Conservation (phyloP, 305 asterid species). For the Plantago rigida region DNA sequence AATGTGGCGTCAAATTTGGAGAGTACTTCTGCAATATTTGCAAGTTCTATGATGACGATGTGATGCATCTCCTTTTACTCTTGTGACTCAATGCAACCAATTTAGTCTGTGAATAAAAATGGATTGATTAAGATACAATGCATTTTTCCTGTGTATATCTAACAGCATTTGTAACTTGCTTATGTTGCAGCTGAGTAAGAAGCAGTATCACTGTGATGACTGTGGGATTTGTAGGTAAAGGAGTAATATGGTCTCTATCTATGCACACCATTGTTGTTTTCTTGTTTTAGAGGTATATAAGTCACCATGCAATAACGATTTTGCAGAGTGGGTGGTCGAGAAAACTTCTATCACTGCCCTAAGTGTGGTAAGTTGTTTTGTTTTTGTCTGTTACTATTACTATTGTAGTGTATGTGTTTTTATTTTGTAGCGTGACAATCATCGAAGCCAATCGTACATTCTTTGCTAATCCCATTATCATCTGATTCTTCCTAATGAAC, state of each 20-base stretch:
- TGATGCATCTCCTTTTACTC: constrained; percentile 30
- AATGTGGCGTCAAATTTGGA: constrained; percentile 76
- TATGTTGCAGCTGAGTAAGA: constrained; percentile 46
- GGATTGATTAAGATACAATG: background rate
- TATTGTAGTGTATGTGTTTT: background rate
- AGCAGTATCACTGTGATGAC: constrained; percentile 77
- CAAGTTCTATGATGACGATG: constrained; percentile 79
- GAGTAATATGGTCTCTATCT: constrained; percentile 7
- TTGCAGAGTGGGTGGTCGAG: constrained; percentile 83
- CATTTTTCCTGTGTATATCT: constrained; percentile 16
- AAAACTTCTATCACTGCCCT: constrained; percentile 72
- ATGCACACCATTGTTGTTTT: background rate
- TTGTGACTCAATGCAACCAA: background rate
- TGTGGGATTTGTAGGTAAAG: constrained; percentile 93
- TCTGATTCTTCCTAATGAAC: constrained; percentile 11
- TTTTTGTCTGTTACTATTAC: constrained; percentile 1
- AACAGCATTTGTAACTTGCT: constrained; percentile 25
- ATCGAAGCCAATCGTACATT: background rate
- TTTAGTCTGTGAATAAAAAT: background rate
- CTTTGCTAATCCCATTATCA: constrained; percentile 3
- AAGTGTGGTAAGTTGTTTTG: constrained; percentile 55
- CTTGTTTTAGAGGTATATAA: background rate
- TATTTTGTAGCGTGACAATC: background rate
- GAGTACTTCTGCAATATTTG: constrained; percentile 77
- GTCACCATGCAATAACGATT: constrained; percentile 21